Evolutionary conservation across 208 protist genomes (phyloP), one percentile per base, ranked within the genome.

Genomic region (Vickermania spadyakhi): DNA sequence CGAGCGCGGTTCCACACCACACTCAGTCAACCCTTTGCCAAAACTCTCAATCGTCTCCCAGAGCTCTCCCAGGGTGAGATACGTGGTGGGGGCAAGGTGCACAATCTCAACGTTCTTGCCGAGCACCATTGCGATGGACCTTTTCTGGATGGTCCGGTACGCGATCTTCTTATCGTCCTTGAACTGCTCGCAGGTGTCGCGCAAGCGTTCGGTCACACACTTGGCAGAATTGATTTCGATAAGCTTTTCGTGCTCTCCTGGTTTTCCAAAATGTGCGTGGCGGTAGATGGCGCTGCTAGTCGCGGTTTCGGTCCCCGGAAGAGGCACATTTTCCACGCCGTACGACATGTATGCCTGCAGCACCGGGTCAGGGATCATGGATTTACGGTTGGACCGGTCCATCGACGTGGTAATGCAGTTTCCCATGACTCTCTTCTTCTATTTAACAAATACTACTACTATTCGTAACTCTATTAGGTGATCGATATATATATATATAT

Each of bases 301-400:
- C 2, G 55, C 30, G 18, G 79, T 87, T 55, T 79, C 77, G 0
- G 77, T 87, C 30, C 65, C 67, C 0, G 67, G 64, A 7, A 90
- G 50, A 0, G 72, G 11, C 11, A 61, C 22, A 29, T 62, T 81
- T 52, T 68, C 52, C 25, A 52, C 42, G 23, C 73, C 83, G 58
- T 82, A 79, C 18, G 53, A 62, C 2, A 52, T 52, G 21, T 74
- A 51, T 22, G 58, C 58, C 31, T 57, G 4, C 27, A 73, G 59
- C 11, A 28, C n/a, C 22, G 41, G 62, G 61, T 52, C 68, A 14
- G 66, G 58, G 18, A 68, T 54, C 50, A 68, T 56, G 11, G 58
- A 68, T 22, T 52, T 49, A 5, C 30, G 60, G 51, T 81, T 75
- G 50, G 68, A 62, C 13, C 26, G 7, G 31, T 70, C 70, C 71